phyloP scores from a whole-genome alignment of 2,329 filamentous ascomycete species.

The Stagonosporopsis chrysanthemi region DNA sequence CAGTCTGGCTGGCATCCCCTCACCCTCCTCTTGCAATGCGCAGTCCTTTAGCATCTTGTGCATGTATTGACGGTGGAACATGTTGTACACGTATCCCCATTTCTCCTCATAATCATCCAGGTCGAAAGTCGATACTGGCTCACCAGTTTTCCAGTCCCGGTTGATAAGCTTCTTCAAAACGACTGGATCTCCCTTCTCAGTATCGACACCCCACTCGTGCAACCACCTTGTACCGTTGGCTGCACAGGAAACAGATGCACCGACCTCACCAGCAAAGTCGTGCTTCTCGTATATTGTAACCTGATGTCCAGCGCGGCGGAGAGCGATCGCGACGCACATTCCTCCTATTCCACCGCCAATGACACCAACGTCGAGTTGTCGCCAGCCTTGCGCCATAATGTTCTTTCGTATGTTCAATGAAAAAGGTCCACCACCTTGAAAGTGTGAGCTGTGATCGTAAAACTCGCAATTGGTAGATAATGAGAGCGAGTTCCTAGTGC shows the following conservation, averaged over 20 bases:
- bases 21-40: slow-evolving; percentile 61
- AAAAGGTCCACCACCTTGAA: not conserved
- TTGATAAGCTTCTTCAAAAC: slow-evolving; percentile 72
- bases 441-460: not conserved
- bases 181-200: slow-evolving; percentile 70
- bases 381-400: slow-evolving; percentile 25
- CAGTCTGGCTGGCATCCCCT: slow-evolving; percentile 62
- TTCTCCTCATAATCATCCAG: slow-evolving; percentile 69
- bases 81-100: slow-evolving; percentile 70
- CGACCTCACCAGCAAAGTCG: slow-evolving; percentile 73
- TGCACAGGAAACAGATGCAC: slow-evolving; percentile 61
- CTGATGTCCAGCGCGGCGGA: slow-evolving; percentile 61
- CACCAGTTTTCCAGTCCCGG: slow-evolving; percentile 73
- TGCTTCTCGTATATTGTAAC: slow-evolving; percentile 71
- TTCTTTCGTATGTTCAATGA: not conserved
- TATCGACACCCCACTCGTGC: slow-evolving; percentile 71
- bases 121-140: slow-evolving; percentile 69
- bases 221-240: slow-evolving; percentile 75
- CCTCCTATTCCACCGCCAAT: slow-evolving; percentile 64
- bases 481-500: not conserved
- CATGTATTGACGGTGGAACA: slow-evolving; percentile 75
- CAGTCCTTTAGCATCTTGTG: slow-evolving; percentile 70
- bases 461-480: not conserved
- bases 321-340: slow-evolving; percentile 58
- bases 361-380: slow-evolving; percentile 49